Evolutionary conservation across 139 green algal species (phyloP), one percentile per base, ranked within the genome.

Genomic region (Chlorella vulgaris): DNA sequence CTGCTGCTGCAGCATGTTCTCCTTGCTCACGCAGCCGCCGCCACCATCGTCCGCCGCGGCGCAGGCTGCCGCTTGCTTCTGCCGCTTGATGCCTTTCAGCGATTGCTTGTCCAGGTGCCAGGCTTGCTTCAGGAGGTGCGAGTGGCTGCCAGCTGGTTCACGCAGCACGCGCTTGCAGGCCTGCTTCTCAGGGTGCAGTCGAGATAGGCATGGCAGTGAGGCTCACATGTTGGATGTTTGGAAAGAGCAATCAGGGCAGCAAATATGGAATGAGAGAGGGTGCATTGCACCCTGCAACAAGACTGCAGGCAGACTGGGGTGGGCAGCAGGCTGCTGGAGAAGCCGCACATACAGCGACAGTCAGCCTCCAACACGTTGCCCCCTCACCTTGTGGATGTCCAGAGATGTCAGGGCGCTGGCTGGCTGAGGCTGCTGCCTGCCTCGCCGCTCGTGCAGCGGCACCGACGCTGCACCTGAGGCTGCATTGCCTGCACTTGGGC

Each of bases 31-130:
- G 74, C 51, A 22, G 40, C 42, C 31, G 40, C 47, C 10, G 43
- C 42, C 31, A 69, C 60, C 4, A 50, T 55, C 66, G 28, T 36
- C 66, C 60, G 65, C 28, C 43, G 22, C 71, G 3, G 38, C 35
- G 40, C 42, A n/a, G 5, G 28, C 70, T 2, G 67, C 69, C 31
- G 71, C 83, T 31, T 53, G 50, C 47, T 83, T 85, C 31, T 85
- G 81, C 24, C 67, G 42, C 66, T 87, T 87, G 19, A 87, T 79
- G 31, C 83, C 83, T 35, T 87, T 87, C 24, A 87, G 76, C 7
- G 74, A 84, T 53, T 82, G 83, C 73, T 87, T 87, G 70, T 87
- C 83, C 28, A 87, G 70, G 58, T 85, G 68, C 83, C 83, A 87
- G 0, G 83, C 83, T 61, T 85, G 69, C 76, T 87, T 87, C 26